Base-by-base conservation (phyloP, 768 basidiomycete genomes). In the Kwoniella sp. region DNA sequence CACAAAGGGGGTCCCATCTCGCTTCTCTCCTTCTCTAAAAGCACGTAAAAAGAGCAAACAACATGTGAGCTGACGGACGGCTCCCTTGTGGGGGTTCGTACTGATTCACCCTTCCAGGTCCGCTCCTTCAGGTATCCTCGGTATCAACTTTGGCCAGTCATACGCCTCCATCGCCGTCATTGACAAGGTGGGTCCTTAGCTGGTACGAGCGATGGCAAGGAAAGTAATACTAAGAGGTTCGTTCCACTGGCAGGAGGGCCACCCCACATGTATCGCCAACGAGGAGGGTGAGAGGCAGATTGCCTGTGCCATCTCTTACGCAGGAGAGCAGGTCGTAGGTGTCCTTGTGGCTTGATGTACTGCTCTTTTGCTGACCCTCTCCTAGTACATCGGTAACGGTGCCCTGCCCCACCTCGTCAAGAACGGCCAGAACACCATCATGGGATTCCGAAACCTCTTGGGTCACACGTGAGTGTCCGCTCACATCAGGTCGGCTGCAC, bases 271-370 rank as follows among this genome's bases (percentile, higher is more conserved):
- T 71, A 96, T 98, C 56, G 95, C 92, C 5, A 98, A 96, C 72
- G 92, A 98, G 71, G 93, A 98, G 71, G 93, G 95, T 26, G 93
- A 96, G 71, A 85, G 95, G 27, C 93, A 99, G 77, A 98, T 99
- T 66, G 90, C 90, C 0, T 89, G 88, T 70, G 90, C 90, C 23
- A 79, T 98, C 48, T 83, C 91, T 0, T 98, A 93, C 73, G 82
- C 83, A 33, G 90, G 89, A 23, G 88, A 93, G 74, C 87, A 96
- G 74, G 83, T 86, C 71, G 91, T 89, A 68, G 14, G 25, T n/a
- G 43, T 39, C 36, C 29, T n/a, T 8, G 25, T 33, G 34, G n/a
- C 20, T 12, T 22, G 41, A 15, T 28, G 22, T 26, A 27, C 17
- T 29, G 53, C 34, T 31, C 11, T 27, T 36, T 38, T 37, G 26